Evolutionary conservation across 345 rosid genomes (phyloP).

Genomic region (Ceriops zippeliana): DNA sequence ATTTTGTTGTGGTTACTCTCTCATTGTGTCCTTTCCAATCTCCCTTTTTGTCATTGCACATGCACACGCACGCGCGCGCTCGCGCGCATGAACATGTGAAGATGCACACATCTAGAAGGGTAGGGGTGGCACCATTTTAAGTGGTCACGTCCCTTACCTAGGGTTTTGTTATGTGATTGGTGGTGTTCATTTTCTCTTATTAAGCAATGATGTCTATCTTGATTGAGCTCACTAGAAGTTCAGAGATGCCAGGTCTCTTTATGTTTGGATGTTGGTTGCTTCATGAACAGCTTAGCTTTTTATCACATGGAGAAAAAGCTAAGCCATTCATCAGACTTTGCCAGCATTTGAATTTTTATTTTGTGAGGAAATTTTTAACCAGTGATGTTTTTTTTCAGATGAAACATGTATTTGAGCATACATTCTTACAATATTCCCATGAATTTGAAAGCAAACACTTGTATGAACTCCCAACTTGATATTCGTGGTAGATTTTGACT

Average conservation of each 20-base stretch:
- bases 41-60: too few relatives aligned
- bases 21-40: too few relatives aligned
- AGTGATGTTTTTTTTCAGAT: neutral
- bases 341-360: neutral
- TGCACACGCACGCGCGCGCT: too few relatives aligned
- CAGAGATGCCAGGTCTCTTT: conserved; percentile 1
- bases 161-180: neutral
- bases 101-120: neutral
- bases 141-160: neutral
- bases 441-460: neutral
- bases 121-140: neutral
- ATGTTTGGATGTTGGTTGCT: neutral
- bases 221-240: neutral
- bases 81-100: too few relatives aligned
- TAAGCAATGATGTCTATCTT: neutral
- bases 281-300: neutral
- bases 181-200: neutral
- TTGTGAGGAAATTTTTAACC: neutral
- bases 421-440: neutral
- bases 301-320: neutral
- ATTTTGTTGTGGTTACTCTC: too few relatives aligned
- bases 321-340: too few relatives aligned
- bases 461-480: neutral
- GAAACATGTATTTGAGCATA: neutral
- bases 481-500: conserved; percentile 5